A percentile compares a stretch with the other conserved stretches of the same genome.
phyloP scores from a whole-genome alignment of 345 rosid genomes.

The Mallotus nudiflorus region DNA sequence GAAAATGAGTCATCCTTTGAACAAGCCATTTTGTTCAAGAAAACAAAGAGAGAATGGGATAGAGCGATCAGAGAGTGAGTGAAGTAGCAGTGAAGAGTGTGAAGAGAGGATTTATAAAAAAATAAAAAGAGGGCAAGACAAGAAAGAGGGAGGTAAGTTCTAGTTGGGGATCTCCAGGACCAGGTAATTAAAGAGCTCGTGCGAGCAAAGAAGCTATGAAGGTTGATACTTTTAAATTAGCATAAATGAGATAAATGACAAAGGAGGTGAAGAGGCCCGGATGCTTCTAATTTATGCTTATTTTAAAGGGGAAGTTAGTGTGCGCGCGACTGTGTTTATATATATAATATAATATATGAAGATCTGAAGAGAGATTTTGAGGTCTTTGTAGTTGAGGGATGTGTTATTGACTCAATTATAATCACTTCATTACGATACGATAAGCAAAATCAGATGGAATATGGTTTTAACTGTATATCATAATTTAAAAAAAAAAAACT shows the following conservation, averaged over 20 bases:
- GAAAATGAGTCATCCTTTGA: constrained; percentile 1
- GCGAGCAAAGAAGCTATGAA: constrained; percentile 22
- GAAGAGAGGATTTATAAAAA: constrained; percentile 11
- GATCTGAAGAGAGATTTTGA: not conserved
- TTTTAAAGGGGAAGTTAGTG: not conserved
- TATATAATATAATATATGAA: too few species aligned
- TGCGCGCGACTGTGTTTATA: not conserved
- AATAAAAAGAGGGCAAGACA: not conserved
- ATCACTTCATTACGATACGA: too few species aligned
- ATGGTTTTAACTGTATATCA: not conserved
- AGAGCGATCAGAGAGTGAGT: not conserved
- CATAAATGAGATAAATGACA: constrained; percentile 25
- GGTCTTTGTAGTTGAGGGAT: not conserved
- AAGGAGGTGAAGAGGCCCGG: constrained; percentile 40
- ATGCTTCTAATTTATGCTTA: constrained; percentile 41
- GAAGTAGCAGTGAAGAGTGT: not conserved
- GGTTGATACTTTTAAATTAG: not conserved
- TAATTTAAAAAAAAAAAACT: too few species aligned
- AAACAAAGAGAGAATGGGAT: not conserved
- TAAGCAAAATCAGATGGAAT: not conserved
- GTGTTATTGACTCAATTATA: not conserved
- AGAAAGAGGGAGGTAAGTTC: constrained; percentile 64
- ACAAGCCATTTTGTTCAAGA: constrained; percentile 20
- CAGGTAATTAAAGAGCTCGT: constrained; percentile 39
- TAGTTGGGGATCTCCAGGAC: constrained; percentile 59